These are phyloP conservation scores for Strigomonas culicis DNA, from an alignment of 208 protist genomes.

Conservation along the genomic window DNA sequence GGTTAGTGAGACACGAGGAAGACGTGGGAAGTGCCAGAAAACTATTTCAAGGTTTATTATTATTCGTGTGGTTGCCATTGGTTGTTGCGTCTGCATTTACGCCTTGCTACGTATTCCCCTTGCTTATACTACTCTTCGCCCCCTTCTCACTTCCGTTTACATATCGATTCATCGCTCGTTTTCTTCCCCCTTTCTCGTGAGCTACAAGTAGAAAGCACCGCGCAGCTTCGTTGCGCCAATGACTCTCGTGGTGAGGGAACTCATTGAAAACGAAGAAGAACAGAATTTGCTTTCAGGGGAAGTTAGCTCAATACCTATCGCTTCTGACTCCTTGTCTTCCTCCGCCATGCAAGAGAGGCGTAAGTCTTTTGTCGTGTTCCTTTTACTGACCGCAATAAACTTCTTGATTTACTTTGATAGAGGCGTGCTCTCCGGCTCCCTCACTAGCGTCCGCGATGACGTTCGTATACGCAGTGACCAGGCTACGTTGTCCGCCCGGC, in stretches of 20 bases:
- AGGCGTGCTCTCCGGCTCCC: conserved; percentile 47
- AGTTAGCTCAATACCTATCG: too few relatives aligned
- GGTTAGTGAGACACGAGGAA: neutral
- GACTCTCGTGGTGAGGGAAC: too few relatives aligned
- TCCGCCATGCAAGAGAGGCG: too few relatives aligned
- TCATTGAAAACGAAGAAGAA: too few relatives aligned
- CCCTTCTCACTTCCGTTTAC: neutral
- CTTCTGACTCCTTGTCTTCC: too few relatives aligned
- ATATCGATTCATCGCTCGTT: neutral
- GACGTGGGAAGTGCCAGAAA: neutral
- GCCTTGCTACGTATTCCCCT: neutral
- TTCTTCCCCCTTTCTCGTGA: conserved; percentile 11
- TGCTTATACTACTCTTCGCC: neutral
- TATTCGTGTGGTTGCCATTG: neutral
- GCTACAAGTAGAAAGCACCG: too few relatives aligned
- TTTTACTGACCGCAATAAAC: conserved; percentile 32
- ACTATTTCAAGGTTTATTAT: neutral
- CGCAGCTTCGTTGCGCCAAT: too few relatives aligned
- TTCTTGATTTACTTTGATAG: conserved; percentile 86
- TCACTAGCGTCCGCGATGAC: conserved; percentile 43
- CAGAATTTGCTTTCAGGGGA: too few relatives aligned
- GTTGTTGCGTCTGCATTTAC: neutral
- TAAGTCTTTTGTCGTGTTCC: too few relatives aligned
- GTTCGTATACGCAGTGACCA: conserved; percentile 12
- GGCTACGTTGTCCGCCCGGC: conserved; percentile 32